Base-by-base conservation (phyloP, 768 basidiomycete genomes). In the Calocybe gangraenosa region DNA sequence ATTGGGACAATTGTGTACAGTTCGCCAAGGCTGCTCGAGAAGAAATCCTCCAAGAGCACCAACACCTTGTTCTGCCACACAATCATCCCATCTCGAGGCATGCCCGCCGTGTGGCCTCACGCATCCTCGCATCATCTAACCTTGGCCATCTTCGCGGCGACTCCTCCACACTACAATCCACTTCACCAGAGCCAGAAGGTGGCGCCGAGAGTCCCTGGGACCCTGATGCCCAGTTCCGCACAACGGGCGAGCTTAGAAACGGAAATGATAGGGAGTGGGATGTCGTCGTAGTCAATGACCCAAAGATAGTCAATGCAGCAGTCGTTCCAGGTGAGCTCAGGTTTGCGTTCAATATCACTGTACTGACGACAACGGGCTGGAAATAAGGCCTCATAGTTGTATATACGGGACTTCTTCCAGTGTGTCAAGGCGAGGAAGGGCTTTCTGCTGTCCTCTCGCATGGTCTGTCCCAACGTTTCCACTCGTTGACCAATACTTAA, bases 381-480 rank as follows among this genome's bases (percentile, higher is more conserved):
- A n/a, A n/a, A 15, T 17, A 23, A 23, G 19, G 7, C 3, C 74
- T 83, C 40, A 82, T 96, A 42, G 75, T 92, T 23, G 87, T 97
- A 8, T 95, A 89, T 58, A 92, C 91, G 0, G 93, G 93, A 0
- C 90, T 96, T 28, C 62, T 96, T 3, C 89, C 87, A 0, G 66
- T 93, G 5, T 83, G 82, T 37, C 69, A 67, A 49, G 82, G 91
- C 50, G 89, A 92, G 53, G 76, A 86, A 55, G 91, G 90, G 0
- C 67, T 97, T 0, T 89, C 93, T 1, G 83, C 84, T 14, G 84
- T 96, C 1, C 65, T 97, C 2, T 79, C 87, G 0, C 93, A 96
- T 61, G 91, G 92, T 87, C 43, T 2, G 75, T 58, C 9, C 34
- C n/a, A n/a, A 28, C 22, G 21, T 14, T 14, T 10, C 45, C 37